Base-by-base conservation (phyloP, 179 eudicot species). In the Drosera spatulata region DNA sequence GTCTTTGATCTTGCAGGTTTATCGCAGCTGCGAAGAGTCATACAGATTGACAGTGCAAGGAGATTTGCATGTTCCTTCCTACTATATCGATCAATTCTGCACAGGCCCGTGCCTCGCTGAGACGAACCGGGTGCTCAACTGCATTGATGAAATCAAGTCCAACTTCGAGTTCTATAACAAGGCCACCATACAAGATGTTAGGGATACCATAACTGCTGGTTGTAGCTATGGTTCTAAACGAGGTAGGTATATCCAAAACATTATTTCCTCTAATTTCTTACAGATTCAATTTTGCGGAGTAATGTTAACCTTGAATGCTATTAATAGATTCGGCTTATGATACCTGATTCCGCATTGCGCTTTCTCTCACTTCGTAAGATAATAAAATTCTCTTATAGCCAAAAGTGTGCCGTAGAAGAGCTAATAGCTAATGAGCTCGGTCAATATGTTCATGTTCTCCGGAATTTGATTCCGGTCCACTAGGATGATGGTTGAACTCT, bases 61-160 rank as follows among this genome's bases (percentile, higher is more conserved):
- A 44, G 77, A 77, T 41, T 71, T 90, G 44, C 62, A 81, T 22
- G 80, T 90, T 62, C 83, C 87, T 50, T 80, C 66, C 1, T 89
- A 80, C 37, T 45, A 75, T 7, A 74, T 79, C 1, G 78, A 90
- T 12, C 67, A 82, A 61, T 87, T 71, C 71, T 90, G 97, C 77
- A 67, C 53, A 0, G 89, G 93, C 12, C 86, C 97, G 0, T 87
- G 95, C 69, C 62, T 75, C 2, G 61, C 64, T 7, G 97, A 87
- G 71, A 87, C 95, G 6, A 54, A 81, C 71, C 88, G 67, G 0
- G 80, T 80, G 40, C 87, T 89, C 39, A 55, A 73, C 56, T 89
- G 97, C 67, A 62, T 89, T 3, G 79, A 72, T 5, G 74, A 67
- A 49, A 66, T 87, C 33, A 51, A 84, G 60, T 41, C 51, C n/a